Base-by-base conservation (phyloP, 306 rosid genomes). In the Bauhinia variegata region DNA sequence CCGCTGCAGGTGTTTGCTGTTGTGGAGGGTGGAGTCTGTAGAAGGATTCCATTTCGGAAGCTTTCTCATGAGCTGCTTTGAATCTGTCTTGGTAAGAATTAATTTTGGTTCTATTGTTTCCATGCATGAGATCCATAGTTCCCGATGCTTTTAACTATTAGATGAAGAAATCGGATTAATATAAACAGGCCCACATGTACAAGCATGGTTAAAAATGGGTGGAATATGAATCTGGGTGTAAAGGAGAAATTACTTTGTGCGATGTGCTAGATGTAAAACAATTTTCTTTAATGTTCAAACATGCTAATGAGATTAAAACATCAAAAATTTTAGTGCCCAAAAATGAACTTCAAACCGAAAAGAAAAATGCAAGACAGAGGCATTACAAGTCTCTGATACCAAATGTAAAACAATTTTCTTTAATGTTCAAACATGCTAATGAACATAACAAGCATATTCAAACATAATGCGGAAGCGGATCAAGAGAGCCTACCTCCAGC, bases 41-140 rank as follows among this genome's bases (percentile, higher is more conserved):
- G 66, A 65, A 34, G 50, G 7, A n/a, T 63, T 59, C 42, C 31
- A 54, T 33, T 63, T 49, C 2, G 42, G 48, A 8, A 71, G 73
- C 76, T 47, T 72, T 60, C 72, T 32, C 78, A 62, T 34, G 63
- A 16, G 9, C 46, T 64, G 77, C 59, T 75, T 47, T 67, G 61
- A 11, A 52, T 44, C 38, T 47, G 49, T 10, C 75, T 74, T 8
- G 77, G 83, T 38, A 81, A 72, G 43, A 73, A 73, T 4, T 73
- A 51, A 68, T 82, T 76, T 44, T 82, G 79, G 28, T 23, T 23
- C 28, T 23, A 43, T 69, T 60, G 10, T 84, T 84, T 79, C 61
- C 75, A 36, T 66, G 75, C 39, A 73, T 73, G 19, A 79, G 59
- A 74, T 86, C 86, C 38, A 76, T 63, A 17, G 81, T 84, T 60